Base-by-base conservation (phyloP, 164 flowering plant species). In the Brasenia schreberi region DNA sequence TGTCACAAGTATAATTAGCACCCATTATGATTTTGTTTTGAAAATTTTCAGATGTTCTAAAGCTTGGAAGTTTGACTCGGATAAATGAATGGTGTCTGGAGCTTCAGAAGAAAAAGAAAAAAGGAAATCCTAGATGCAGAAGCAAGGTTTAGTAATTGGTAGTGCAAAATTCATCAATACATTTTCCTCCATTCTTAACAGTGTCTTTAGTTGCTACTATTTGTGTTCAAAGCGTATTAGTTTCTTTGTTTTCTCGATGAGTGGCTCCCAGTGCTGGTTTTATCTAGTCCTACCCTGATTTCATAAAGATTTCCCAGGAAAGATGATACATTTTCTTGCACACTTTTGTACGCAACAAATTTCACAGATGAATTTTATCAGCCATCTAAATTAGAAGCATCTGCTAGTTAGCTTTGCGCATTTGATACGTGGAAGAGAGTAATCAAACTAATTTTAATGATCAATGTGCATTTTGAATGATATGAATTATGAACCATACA, bases 81-180 rank as follows among this genome's bases (percentile, higher is more conserved):
- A 90, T 95, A 27, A 90, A 85, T 64, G 99, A 92, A 67, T 77
- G 78, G 52, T 95, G 99, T 76, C 83, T 90, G 84, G 96, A 92
- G 74, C 92, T 95, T 74, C 97, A 90, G 72, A 84, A 79, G 77
- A 85, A 76, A 33, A 88, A 82, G 81, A 88, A 80, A 61, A 70
- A 74, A 58, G 81, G 70, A 64, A 74, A 67, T 45, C 79, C 94
- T 44, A 90, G 85, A 79, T 65, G 73, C 68, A 88, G 82, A 96
- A 97, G 90, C 66, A 16, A 18, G 27, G 27, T 61, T 61, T 23
- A 43, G 23, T 23, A 52, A 43, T 70, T 43, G 14, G 7, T 18
- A 61, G 9, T n/a, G 7, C 9, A 18, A 18, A 18, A 23, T 4
- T 33, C 33, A 7, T 9, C 7, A 18, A 61, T n/a, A 18, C 63